Evolutionary conservation across 768 basidiomycete species (phyloP), one percentile per base, ranked within the genome.

Genomic region (Lentinula detonsa): DNA sequence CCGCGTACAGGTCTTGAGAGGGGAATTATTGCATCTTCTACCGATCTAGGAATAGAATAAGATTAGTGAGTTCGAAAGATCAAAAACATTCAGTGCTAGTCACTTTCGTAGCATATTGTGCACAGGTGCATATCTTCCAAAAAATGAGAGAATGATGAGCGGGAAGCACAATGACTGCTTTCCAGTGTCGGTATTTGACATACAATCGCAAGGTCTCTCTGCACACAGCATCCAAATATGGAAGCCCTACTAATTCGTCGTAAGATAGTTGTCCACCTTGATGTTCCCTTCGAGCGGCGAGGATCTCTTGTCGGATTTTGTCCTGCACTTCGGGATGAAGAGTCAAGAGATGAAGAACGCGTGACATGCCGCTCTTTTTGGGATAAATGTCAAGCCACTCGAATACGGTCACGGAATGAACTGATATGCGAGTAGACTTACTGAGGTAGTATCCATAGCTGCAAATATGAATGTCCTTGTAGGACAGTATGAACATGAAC

Each of bases 371-470:
- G 2, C 66, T 70, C 59, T 60, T 31, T 37, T 15, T 15, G 13
- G 8, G 31, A 21, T 7, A 11, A 5, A 37, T 1, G 40, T 39
- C 16, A 9, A 28, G 11, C 28, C n/a, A 28, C 5, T 11, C 6
- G 5, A n/a, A 16, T 28, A 13, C 16, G 18, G 28, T 28, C 28
- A 28, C 28, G 3, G 3, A 28, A 28, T 28, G 28, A 28, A 28
- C 2, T n/a, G 4, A 49, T 10, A 40, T 6, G 18, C 21, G 16
- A 33, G 50, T 37, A 5, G 23, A 40, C 59, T 50, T 33, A 60
- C 59, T 0, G 78, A 76, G 0, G 78, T 79, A 2, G 78, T 80
- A 60, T 81, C 79, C 60, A 73, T 75, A 0, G 72, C 78, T 0
- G 76, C 77, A 58, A 78, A 74, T 18, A 74, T 71, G 7, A 81